Evolutionary conservation across 2,329 filamentous ascomycete species (phyloP), one percentile per base, ranked within the genome.

Genomic region (Ploettnerulaceae sp.): DNA sequence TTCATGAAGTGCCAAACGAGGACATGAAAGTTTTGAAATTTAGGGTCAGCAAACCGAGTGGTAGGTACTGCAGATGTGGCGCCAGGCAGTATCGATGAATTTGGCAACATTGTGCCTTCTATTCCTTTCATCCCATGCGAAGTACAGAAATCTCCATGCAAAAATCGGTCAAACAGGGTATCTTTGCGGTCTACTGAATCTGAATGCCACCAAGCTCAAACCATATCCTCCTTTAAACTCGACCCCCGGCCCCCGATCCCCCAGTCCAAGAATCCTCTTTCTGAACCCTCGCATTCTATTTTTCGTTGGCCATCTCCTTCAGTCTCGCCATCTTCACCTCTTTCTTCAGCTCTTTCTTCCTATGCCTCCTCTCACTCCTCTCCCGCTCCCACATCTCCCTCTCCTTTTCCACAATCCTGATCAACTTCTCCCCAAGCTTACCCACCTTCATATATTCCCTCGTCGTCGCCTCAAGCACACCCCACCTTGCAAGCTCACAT

Each of bases 371-470:
- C 33, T 55, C 43, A 68, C 44, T 64, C 51, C 51, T 59, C 47
- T 61, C 60, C 22, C 47, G 15, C 26, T 67, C 59, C 54, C 65
- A 68, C 45, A 75, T 47, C 48, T 61, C 63, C 44, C 57, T 69
- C 63, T 79, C 75, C 54, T 66, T 49, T 45, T 74, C 68, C 20
- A 76, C 65, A 49, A 77, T 69, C 22, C 49, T 60, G 52, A 69
- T 62, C 69, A 77, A 72, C 58, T 59, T 68, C 35, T 54, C 58
- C 4, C 64, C 66, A 51, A 67, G 61, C 11, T 41, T 48, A 28
- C 34, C 39, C 24, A 40, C 47, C 52, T 39, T 51, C 14, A 39
- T 56, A 47, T 66, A 64, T 50, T 62, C 65, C 48, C 12, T 36
- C 3, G 4, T 21, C 9, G 48, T 32, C 24, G 26, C 11, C 26